phyloP scores from a whole-genome alignment of 2,329 filamentous ascomycete genomes.

The Fonsecaea nubica region DNA sequence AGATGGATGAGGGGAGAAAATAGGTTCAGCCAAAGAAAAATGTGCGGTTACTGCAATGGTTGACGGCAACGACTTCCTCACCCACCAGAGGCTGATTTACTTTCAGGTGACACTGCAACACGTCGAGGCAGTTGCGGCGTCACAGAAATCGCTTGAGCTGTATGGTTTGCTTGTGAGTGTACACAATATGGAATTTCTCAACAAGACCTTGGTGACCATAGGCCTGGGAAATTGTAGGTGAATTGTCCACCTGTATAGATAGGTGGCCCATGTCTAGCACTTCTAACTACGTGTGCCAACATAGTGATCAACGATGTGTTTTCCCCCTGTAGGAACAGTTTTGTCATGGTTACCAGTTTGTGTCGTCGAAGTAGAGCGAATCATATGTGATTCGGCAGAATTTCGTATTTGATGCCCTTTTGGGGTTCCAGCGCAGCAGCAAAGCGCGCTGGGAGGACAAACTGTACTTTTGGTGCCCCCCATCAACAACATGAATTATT shows the following conservation, averaged over 20 bases:
- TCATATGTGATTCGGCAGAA: neutral
- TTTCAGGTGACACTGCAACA: neutral
- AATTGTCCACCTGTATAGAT: neutral
- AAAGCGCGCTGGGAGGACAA: conserved; percentile 24
- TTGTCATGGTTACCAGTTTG: neutral
- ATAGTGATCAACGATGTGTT: neutral
- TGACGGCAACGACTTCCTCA: conserved; percentile 12
- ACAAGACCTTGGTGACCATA: neutral
- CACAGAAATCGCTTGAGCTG: neutral
- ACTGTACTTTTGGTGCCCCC: conserved; percentile 24
- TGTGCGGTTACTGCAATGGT: neutral
- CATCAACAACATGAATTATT: conserved; percentile 5
- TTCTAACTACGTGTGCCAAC: neutral
- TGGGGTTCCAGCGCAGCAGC: neutral
- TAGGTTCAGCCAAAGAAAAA: neutral
- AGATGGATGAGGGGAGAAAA: neutral
- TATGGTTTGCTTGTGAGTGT: neutral
- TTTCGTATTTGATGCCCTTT: neutral
- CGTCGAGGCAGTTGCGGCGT: conserved; percentile 4
- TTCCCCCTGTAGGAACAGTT: neutral
- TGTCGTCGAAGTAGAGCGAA: neutral
- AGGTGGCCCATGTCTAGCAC: neutral
- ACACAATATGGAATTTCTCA: neutral
- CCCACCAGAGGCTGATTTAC: neutral
- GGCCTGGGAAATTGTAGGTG: neutral